A percentile compares a stretch with the other conserved stretches of the same genome.
Conservation (phyloP, 768 basidiomycete genomes). For the Serendipita sp. region DNA sequence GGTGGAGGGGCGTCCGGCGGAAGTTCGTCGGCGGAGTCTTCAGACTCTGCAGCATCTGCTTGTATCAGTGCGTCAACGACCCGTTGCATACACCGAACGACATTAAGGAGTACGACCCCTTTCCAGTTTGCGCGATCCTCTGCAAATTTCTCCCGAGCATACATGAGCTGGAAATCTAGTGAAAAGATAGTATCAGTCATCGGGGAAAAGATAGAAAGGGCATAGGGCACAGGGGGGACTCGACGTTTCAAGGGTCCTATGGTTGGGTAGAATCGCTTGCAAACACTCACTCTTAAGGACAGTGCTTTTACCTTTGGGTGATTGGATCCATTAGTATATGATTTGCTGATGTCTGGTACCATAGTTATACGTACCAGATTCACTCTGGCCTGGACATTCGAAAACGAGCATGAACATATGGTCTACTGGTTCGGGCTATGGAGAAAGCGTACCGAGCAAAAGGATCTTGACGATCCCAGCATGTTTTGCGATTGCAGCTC, state of each 20-base stretch:
- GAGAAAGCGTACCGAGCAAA: background rate
- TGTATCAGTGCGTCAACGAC: conserved; percentile 11
- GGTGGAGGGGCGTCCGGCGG: background rate
- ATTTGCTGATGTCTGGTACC: background rate
- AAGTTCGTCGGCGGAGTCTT: background rate
- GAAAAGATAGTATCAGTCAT: background rate
- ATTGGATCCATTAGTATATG: background rate
- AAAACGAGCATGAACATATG: background rate
- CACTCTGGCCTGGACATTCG: background rate
- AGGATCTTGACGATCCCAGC: background rate
- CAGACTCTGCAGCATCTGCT: background rate
- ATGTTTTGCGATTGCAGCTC: background rate
- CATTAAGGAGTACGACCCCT: conserved; percentile 13
- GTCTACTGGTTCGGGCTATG: background rate
- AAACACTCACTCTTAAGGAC: background rate
- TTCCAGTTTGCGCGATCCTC: conserved; percentile 11
- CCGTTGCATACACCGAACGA: conserved; percentile 11
- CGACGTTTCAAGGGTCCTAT: background rate
- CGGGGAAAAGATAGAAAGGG: background rate
- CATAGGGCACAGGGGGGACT: background rate
- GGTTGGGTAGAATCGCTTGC: background rate
- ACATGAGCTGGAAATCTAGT: conserved; percentile 10
- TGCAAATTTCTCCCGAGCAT: conserved; percentile 8
- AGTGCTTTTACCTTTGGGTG: background rate
- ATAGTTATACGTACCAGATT: background rate